These are phyloP conservation scores for Fusarium metavorans DNA, from an alignment of 2,329 filamentous ascomycete genomes.

Conservation along the genomic window DNA sequence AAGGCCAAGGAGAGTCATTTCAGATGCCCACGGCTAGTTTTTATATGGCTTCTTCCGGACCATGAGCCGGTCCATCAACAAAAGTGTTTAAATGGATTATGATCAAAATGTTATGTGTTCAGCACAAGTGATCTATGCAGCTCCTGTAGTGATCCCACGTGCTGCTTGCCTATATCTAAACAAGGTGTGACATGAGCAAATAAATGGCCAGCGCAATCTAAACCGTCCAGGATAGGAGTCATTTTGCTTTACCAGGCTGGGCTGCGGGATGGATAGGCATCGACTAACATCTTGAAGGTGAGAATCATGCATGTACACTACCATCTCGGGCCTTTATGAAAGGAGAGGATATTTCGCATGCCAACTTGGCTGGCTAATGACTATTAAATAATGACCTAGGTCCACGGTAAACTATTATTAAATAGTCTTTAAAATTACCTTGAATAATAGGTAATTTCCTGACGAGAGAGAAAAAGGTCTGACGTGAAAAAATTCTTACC, in stretches of 20 bases:
- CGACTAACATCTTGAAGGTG: no score
- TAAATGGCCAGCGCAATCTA: not conserved
- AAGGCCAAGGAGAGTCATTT: not conserved
- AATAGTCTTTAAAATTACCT: no score
- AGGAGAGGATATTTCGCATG: no score
- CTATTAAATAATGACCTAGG: no score
- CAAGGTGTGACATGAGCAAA: not conserved
- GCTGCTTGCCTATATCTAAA: not conserved
- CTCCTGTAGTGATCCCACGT: not conserved
- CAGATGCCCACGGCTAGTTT: not conserved
- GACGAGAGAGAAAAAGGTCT: no score
- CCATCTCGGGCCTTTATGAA: no score
- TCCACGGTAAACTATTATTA: no score
- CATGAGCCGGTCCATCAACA: not conserved
- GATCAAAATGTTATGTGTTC: not conserved
- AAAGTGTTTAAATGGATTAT: not conserved
- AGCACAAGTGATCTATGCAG: not conserved
- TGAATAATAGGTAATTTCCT: no score
- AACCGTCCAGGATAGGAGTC: not conserved
- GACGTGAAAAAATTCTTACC: no score
- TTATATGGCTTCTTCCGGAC: not conserved
- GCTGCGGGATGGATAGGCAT: no score
- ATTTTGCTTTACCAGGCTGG: not conserved
- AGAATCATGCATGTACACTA: no score
- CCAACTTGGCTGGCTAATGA: no score